Evolutionary conservation across 139 green algal species (phyloP), one percentile per base, ranked within the genome.

Genomic region (Ettlia oleoabundans): DNA sequence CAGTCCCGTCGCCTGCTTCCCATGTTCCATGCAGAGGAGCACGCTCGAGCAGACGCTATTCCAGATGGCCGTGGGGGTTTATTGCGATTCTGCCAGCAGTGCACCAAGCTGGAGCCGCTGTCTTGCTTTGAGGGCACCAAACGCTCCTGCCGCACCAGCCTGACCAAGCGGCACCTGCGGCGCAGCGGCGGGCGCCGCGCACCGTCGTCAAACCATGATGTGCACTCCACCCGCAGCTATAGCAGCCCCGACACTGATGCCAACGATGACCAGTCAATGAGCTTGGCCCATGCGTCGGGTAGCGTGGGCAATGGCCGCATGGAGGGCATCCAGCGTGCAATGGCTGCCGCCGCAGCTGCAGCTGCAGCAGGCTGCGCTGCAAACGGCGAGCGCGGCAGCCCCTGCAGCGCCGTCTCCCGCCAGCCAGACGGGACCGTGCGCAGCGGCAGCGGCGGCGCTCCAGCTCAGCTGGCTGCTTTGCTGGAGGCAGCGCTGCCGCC

Each of bases 51-150:
- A 1, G 73, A 80, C 24, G 26, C 73, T 2, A 61, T 80, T 30
- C 73, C 73, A 9, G 35, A 68, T 26, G 33, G 53, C 7, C 35
- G 53, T 6, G 73, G 73, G 8, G 73, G 73, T 35, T 38, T 53
- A 7, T 22, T 67, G 53, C 51, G 73, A 3, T 80, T 80, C 37
- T 80, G 73, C 73, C 73, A 80, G 73, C 73, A 80, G 73, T 80
- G 73, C 53, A 80, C 73, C 37, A 67, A 67, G 53, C 73, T 80
- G 73, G 73, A 80, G 73, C 73, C 73, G 6, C 32, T 80, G 53
- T 5, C 37, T 0, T 51, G 52, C 1, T 80, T 80, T 30, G 58
- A 80, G 3, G 73, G 73, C 19, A 61, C 41, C 1, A 52, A 52
- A 26, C 73, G 73, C 24, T 80, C 73, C 22, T 80, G 73, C 53